Evolutionary conservation across 1,284 basidiomycete species (phyloP).

Genomic region (Phellopilus nigrolimitatus): DNA sequence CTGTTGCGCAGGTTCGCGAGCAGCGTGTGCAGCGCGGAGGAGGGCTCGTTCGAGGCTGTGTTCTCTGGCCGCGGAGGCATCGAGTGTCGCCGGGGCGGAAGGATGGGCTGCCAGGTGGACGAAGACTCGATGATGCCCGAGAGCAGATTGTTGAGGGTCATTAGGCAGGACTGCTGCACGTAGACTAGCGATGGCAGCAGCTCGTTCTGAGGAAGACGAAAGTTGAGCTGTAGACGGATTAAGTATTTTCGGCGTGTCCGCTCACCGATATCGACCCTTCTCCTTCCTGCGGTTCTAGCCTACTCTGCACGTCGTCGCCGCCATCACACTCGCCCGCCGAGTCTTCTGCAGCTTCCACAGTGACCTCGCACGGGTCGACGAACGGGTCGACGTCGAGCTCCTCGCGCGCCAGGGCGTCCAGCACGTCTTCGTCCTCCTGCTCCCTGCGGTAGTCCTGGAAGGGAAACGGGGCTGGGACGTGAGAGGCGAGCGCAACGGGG

Average conservation of each 20-base stretch:
- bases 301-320: background rate
- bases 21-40: slow-evolving; percentile 57
- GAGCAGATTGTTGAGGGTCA: slow-evolving; percentile 69
- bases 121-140: slow-evolving; percentile 34
- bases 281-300: background rate
- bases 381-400: slow-evolving; percentile 12
- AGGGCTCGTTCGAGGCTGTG: slow-evolving; percentile 31
- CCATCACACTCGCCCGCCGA: background rate
- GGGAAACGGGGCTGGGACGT: slow-evolving; percentile 29
- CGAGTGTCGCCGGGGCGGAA: slow-evolving; percentile 61
- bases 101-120: slow-evolving; percentile 49
- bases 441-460: slow-evolving; percentile 17
- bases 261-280: slow-evolving; percentile 3
- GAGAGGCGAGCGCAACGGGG: slow-evolving; percentile 24
- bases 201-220: slow-evolving; percentile 40
- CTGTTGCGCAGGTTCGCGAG: slow-evolving; percentile 56
- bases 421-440: slow-evolving; percentile 13
- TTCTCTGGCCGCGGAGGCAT: slow-evolving; percentile 43
- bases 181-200: slow-evolving; percentile 62
- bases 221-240: background rate
- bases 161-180: slow-evolving; percentile 68
- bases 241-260: background rate
- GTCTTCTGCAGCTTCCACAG: slow-evolving; percentile 1
- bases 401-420: slow-evolving; percentile 15
- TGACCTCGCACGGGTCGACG: slow-evolving; percentile 11